Percentiles rank a stretch among this genome's conserved stretches.
phyloP scores from a whole-genome alignment of 768 basidiomycete species.

The Galerina marginata region DNA sequence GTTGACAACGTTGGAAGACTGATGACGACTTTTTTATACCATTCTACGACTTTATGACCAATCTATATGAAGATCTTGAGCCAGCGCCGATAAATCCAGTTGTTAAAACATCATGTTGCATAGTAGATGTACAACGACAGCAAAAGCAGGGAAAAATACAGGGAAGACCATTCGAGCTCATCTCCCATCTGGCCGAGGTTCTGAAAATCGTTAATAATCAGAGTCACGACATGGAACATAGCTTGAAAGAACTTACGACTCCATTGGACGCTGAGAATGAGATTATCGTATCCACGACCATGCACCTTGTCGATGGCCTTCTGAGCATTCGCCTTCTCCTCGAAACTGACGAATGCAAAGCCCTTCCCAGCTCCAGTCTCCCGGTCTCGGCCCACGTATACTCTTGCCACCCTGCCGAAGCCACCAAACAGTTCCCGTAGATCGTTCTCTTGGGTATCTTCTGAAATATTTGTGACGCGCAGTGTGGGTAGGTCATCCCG shows the following conservation, averaged over 20 bases:
- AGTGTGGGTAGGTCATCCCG: slow-evolving; percentile 96
- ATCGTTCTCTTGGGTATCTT: slow-evolving; percentile 94
- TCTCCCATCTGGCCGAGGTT: slow-evolving; percentile 42
- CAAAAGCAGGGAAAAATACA: slow-evolving; percentile 10
- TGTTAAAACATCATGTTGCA: slow-evolving; percentile 3
- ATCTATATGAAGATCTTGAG: too few species aligned
- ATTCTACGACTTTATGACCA: too few species aligned
- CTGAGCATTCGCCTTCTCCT: slow-evolving; percentile 79
- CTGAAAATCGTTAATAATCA: slow-evolving; percentile 22
- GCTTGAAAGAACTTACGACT: slow-evolving; percentile 50
- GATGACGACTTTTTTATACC: too few species aligned
- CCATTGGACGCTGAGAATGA: slow-evolving; percentile 76
- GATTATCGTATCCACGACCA: slow-evolving; percentile 90
- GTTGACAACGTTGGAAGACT: background rate
- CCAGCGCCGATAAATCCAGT: too few species aligned
- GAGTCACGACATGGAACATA: background rate
- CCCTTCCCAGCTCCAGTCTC: slow-evolving; percentile 96
- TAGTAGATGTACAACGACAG: slow-evolving; percentile 13
- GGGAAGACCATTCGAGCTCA: background rate
- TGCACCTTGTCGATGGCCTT: slow-evolving; percentile 91
- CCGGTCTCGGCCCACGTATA: slow-evolving; percentile 93
- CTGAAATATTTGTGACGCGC: slow-evolving; percentile 95
- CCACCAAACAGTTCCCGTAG: slow-evolving; percentile 87
- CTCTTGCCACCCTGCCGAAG: slow-evolving; percentile 86
- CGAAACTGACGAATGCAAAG: slow-evolving; percentile 97